Evolutionary conservation across 192 early-diverging fungal genomes (phyloP).

Genomic region (Coemansia sp.): DNA sequence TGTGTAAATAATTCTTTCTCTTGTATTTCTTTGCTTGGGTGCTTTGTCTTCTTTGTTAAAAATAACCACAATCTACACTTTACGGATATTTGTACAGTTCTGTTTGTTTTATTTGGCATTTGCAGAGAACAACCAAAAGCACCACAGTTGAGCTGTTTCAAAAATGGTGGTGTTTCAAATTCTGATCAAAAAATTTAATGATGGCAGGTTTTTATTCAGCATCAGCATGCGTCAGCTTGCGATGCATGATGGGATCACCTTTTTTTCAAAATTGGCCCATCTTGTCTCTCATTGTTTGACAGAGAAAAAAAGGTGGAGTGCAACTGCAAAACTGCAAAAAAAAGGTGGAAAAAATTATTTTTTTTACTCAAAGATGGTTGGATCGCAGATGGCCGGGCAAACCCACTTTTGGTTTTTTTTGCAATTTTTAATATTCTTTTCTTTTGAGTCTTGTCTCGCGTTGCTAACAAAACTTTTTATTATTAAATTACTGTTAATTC

Average conservation of each 20-base stretch:
- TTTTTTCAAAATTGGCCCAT: neutral
- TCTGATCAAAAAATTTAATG: neutral
- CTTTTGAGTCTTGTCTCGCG: neutral
- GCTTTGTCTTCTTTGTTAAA: neutral
- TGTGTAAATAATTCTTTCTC: neutral
- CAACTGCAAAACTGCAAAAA: neutral
- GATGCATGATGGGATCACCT: neutral
- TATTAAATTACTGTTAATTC: neutral
- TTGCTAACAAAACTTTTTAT: neutral
- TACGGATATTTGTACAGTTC: neutral
- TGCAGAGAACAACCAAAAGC: neutral
- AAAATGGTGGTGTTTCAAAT: neutral
- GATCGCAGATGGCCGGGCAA: neutral
- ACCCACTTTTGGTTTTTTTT: neutral
- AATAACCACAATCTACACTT: neutral
- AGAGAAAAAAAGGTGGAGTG: neutral
- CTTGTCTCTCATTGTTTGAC: neutral
- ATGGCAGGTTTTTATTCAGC: too few species aligned
- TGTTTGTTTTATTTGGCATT: neutral
- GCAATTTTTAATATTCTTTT: neutral
- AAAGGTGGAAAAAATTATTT: neutral
- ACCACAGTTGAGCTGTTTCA: neutral
- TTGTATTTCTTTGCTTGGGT: neutral
- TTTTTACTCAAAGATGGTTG: neutral
- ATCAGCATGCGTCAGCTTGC: neutral